Conservation (phyloP, 2,329 filamentous ascomycete species). For the Thielaviopsis populi region DNA sequence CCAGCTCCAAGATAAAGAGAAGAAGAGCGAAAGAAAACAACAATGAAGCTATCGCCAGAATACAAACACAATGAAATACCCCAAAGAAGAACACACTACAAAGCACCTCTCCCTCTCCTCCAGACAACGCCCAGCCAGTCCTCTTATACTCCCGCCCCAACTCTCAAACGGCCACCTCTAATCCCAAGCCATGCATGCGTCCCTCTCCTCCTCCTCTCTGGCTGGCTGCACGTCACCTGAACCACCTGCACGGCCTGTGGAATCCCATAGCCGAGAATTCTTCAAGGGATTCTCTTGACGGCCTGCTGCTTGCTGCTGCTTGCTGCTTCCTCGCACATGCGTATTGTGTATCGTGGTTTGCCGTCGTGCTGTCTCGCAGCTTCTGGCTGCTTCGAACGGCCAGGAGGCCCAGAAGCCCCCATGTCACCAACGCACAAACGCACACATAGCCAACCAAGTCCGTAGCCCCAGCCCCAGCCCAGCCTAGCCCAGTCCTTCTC, state of each 20-base stretch:
- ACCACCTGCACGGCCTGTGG: neutral
- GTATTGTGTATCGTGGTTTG: neutral
- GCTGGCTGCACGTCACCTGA: neutral
- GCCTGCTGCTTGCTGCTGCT: neutral
- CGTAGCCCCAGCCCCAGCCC: too few species aligned
- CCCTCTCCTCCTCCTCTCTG: neutral
- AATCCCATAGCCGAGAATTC: neutral
- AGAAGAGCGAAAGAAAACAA: neutral
- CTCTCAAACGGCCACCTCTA: neutral
- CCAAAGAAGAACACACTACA: too few species aligned
- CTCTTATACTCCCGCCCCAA: neutral
- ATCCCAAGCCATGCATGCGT: neutral
- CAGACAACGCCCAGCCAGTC: neutral
- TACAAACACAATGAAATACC: neutral
- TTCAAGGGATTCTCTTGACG: neutral
- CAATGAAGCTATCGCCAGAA: too few species aligned
- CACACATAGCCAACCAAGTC: too few species aligned
- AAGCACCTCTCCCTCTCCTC: neutral
- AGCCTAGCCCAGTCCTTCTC: too few species aligned
- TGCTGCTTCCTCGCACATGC: neutral
- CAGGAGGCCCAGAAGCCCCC: neutral
- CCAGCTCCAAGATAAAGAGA: constrained; percentile 10
- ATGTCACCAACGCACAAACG: neutral
- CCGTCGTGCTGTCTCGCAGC: neutral
- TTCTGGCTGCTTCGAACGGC: neutral